Percentiles rank a stretch among this genome's conserved stretches.
Evolutionary conservation across 257 asterid species (phyloP).

Genomic region (Solanum commersonii): DNA sequence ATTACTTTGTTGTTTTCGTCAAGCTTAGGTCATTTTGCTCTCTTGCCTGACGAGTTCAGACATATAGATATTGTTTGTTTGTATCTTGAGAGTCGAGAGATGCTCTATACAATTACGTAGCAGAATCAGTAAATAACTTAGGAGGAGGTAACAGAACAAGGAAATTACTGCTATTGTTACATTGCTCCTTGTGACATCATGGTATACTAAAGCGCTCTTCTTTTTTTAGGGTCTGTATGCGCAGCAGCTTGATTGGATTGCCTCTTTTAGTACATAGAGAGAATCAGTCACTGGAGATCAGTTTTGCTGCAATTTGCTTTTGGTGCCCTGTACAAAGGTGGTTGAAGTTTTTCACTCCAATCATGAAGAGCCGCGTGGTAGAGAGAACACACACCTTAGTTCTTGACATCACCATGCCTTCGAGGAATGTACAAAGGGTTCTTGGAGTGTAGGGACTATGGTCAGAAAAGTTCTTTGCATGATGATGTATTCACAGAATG

Average conservation of each 20-base stretch:
- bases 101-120: neutral
- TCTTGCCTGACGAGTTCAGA: neutral
- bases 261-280: neutral
- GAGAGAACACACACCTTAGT: neutral
- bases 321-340: neutral
- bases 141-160: neutral
- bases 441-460: neutral
- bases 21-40: neutral
- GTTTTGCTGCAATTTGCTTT: too few relatives aligned
- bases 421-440: neutral
- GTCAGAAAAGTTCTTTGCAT: neutral
- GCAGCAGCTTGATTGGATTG: conserved; percentile 6
- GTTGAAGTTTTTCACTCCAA: neutral
- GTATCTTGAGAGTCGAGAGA: neutral
- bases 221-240: conserved; percentile 13
- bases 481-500: neutral
- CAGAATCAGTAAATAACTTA: neutral
- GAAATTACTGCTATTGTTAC: neutral
- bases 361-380: neutral
- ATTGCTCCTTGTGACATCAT: neutral
- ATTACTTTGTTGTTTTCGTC: neutral
- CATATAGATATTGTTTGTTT: neutral
- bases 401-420: neutral
- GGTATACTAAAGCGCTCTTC: neutral
- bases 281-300: neutral